These are phyloP conservation scores for Neofusicoccum umdonicola DNA, from an alignment of 2,329 filamentous ascomycete genomes.

Conservation along the genomic window DNA sequence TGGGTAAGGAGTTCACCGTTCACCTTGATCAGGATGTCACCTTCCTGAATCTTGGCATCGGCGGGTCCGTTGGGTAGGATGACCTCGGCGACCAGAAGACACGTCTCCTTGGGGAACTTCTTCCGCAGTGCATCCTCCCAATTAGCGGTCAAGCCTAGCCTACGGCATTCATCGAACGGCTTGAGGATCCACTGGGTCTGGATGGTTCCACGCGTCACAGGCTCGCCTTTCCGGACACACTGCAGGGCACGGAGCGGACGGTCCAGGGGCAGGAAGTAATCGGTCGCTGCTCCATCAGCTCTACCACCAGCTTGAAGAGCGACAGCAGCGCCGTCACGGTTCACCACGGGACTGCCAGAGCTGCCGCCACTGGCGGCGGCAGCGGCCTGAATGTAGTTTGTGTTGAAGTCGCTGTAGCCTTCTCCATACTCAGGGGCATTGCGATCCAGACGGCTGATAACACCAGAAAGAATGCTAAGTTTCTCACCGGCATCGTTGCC, in stretches of 20 bases:
- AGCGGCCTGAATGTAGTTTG: constrained; percentile 95
- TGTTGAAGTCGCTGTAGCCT: constrained; percentile 96
- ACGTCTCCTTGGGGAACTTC: constrained; percentile 86
- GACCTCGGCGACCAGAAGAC: constrained; percentile 95
- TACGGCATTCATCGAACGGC: constrained; percentile 93
- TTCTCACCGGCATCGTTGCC: constrained; percentile 99
- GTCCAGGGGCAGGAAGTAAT: constrained; percentile 94
- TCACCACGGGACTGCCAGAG: constrained; percentile 97
- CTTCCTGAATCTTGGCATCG: constrained; percentile 83
- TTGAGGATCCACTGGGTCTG: constrained; percentile 97
- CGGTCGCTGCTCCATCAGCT: constrained; percentile 91
- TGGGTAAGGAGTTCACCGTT: constrained; percentile 91
- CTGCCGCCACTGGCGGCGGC: constrained; percentile 94
- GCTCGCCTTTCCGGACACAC: constrained; percentile 73
- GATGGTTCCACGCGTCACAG: constrained; percentile 88
- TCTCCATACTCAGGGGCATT: constrained; percentile 98
- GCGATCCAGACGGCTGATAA: constrained; percentile 91
- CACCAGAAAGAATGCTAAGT: constrained; percentile 93
- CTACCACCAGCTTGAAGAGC: constrained; percentile 92
- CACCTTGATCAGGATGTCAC: constrained; percentile 88
- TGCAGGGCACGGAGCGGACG: constrained; percentile 82
- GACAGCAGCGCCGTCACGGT: constrained; percentile 87
- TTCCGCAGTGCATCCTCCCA: constrained; percentile 85
- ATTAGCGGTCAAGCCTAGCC: constrained; percentile 77
- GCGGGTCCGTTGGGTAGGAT: constrained; percentile 88